Evolutionary conservation across 345 rosid genomes (phyloP).

Genomic region (Lumnitzera racemosa): DNA sequence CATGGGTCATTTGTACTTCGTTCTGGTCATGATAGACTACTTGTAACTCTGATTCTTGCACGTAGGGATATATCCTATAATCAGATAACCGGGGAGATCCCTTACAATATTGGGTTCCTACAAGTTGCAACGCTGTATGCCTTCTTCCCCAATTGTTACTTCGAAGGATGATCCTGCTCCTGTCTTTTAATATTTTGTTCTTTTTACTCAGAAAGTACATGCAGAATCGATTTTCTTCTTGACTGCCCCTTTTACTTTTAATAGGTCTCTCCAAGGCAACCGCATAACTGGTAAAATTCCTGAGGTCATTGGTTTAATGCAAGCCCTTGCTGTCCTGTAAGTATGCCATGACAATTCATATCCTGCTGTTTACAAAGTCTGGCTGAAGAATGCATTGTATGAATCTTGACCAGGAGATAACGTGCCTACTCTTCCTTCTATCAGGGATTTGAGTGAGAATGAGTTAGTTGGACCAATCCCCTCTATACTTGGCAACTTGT

Average conservation of each 20-base stretch:
- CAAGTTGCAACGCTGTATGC: constrained; percentile 98
- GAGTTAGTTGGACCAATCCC: constrained; percentile 84
- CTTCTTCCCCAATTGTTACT: background rate
- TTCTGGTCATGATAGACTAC: background rate
- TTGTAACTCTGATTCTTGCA: background rate
- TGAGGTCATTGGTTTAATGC: constrained; percentile 91
- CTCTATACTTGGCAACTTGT: constrained; percentile 81
- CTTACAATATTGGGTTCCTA: constrained; percentile 86
- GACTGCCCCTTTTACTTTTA: background rate
- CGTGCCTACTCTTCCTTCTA: background rate
- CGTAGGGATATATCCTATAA: constrained; percentile 86
- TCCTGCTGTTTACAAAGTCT: background rate
- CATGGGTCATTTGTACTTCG: background rate
- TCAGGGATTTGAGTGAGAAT: constrained; percentile 91
- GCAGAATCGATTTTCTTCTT: background rate
- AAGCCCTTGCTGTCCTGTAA: constrained; percentile 95
- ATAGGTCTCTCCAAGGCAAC: constrained; percentile 91
- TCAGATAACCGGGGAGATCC: constrained; percentile 78
- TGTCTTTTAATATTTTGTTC: too few relatives aligned
- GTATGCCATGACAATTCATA: constrained; percentile 11
- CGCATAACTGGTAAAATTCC: constrained; percentile 72
- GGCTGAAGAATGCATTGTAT: too few relatives aligned
- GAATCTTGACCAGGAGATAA: too few relatives aligned
- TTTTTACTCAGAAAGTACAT: too few relatives aligned
- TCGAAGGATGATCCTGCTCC: too few relatives aligned